Percentiles rank a stretch among this genome's conserved stretches.
phyloP scores from a whole-genome alignment of 176 grass and related monocot species.

The Ananas comosus region DNA sequence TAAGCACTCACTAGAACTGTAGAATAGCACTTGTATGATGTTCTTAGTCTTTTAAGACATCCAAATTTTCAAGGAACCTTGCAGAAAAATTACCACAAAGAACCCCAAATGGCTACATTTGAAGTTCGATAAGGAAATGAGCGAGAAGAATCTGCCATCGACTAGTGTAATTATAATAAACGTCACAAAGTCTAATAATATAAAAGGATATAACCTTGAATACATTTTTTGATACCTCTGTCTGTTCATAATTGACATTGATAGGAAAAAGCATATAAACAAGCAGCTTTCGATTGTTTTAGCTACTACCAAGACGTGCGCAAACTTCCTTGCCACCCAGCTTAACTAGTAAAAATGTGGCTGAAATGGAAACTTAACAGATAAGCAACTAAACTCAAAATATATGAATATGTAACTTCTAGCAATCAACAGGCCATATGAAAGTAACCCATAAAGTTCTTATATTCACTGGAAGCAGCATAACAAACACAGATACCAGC shows the following conservation, averaged over 20 bases:
- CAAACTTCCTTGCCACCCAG: background rate
- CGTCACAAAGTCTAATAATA: no score
- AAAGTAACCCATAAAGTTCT: background rate
- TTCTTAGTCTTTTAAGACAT: no score
- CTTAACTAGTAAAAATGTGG: background rate
- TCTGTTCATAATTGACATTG: constrained; percentile 1
- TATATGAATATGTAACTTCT: background rate
- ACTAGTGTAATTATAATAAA: no score
- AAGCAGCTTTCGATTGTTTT: background rate
- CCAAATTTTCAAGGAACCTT: no score
- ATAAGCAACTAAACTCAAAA: background rate
- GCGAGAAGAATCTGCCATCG: no score
- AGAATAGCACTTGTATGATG: no score
- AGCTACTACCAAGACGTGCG: background rate
- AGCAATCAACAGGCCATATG: constrained; percentile 1
- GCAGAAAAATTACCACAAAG: no score
- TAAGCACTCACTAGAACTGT: no score
- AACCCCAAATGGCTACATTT: no score
- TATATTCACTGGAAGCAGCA: background rate
- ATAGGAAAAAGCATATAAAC: background rate
- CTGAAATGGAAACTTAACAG: background rate
- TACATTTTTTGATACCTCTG: no score
- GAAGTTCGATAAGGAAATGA: no score
- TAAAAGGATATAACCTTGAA: no score
- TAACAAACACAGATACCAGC: constrained; percentile 17